Conservation (phyloP, 2,329 filamentous ascomycete genomes). For the Alternaria panax region DNA sequence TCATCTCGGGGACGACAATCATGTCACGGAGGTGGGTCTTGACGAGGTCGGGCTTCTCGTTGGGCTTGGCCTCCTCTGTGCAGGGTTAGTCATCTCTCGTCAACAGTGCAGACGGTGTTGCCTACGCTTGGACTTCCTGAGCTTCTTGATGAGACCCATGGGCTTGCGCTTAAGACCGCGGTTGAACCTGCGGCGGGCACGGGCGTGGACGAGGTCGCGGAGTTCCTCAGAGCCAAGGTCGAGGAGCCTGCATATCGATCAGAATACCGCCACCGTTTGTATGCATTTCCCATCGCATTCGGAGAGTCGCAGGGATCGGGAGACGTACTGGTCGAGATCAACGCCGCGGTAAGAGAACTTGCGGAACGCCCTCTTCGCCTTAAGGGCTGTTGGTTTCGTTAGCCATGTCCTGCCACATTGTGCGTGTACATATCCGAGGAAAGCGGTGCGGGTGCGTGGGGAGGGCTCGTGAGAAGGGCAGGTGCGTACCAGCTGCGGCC, state of each 20-base stretch:
- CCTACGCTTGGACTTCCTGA: constrained; percentile 78
- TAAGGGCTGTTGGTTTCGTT: constrained; percentile 73
- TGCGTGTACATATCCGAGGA: constrained; percentile 6
- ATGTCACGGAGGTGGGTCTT: constrained; percentile 99
- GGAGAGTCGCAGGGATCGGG: constrained; percentile 9
- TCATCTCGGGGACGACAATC: constrained; percentile 99
- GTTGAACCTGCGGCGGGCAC: constrained; percentile 98
- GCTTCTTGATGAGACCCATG: constrained; percentile 99
- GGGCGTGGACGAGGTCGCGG: constrained; percentile 98
- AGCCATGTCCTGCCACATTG: constrained; percentile 30
- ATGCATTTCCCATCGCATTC: constrained; percentile 1
- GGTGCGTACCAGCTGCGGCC: constrained; percentile 73
- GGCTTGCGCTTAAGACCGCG: constrained; percentile 99
- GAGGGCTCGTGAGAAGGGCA: constrained; percentile 18
- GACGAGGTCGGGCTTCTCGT: constrained; percentile 99
- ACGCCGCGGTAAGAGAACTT: constrained; percentile 99
- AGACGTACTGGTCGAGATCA: constrained; percentile 96
- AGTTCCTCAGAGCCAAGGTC: constrained; percentile 98
- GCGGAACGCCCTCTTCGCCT: constrained; percentile 99
- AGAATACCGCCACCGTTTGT: constrained; percentile 22
- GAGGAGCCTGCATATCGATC: constrained; percentile 75
- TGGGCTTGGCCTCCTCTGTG: constrained; percentile 64
- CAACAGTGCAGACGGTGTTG: not conserved
- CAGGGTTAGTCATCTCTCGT: constrained; percentile 4
- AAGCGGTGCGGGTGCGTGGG: constrained; percentile 17